Percentiles rank a stretch among this genome's conserved stretches.
phyloP scores from a whole-genome alignment of 805 yeast genomes.

The Lachancea mirantina region DNA sequence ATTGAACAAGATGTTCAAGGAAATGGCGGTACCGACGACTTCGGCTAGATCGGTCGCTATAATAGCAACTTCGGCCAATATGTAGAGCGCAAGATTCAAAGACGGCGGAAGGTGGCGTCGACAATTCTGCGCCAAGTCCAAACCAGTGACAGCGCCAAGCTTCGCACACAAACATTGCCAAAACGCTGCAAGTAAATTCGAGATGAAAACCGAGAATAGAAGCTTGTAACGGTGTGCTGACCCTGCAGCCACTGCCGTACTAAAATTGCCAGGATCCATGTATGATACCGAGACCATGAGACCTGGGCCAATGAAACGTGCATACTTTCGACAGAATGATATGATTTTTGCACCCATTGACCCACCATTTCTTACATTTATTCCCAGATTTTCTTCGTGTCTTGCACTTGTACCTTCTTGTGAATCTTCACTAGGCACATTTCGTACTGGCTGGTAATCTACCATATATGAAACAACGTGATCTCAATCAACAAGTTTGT shows the following conservation, averaged over 20 bases:
- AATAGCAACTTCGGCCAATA: conserved; percentile 82
- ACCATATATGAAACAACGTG: too few species aligned
- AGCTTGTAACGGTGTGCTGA: conserved; percentile 75
- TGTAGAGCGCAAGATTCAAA: conserved; percentile 55
- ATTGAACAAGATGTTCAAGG: conserved; percentile 66
- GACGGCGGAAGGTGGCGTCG: conserved; percentile 60
- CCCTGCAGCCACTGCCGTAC: conserved; percentile 93
- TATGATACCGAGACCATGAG: conserved; percentile 91
- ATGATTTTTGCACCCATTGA: too few species aligned
- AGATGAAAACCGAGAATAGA: conserved; percentile 66
- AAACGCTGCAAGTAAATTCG: conserved; percentile 81
- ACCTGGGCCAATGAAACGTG: conserved; percentile 85
- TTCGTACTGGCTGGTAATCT: too few species aligned
- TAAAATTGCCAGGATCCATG: conserved; percentile 97
- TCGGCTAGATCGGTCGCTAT: conserved; percentile 92
- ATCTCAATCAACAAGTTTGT: too few species aligned
- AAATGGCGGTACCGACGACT: conserved; percentile 88
- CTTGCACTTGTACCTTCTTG: too few species aligned
- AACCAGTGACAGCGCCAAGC: conserved; percentile 89
- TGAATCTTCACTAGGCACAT: too few species aligned
- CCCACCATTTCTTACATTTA: too few species aligned
- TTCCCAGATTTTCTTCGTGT: too few species aligned
- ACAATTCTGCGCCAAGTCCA: conserved; percentile 85
- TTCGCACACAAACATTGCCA: conserved; percentile 80
- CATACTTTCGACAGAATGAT: conserved; percentile 40